Conservation (phyloP, 2,329 filamentous ascomycete species). For the Trichoderma arundinaceum region DNA sequence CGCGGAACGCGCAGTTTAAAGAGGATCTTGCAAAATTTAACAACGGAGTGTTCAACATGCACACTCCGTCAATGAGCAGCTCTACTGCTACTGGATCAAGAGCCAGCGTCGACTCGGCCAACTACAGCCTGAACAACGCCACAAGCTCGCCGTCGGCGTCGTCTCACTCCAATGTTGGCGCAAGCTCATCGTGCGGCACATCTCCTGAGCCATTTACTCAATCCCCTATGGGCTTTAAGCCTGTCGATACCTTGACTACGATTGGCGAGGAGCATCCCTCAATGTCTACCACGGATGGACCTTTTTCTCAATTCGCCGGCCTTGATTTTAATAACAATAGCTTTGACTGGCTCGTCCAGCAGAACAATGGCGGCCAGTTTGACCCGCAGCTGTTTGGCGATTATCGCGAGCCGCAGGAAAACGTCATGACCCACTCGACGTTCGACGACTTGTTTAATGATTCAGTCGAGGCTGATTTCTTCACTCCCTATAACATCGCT, state of each 20-base stretch:
- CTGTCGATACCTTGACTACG: slow-evolving; percentile 65
- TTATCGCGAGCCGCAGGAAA: slow-evolving; percentile 89
- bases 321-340: slow-evolving; percentile 56
- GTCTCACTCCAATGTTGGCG: slow-evolving; percentile 63
- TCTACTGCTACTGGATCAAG: slow-evolving; percentile 55
- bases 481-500: slow-evolving; percentile 76
- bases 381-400: slow-evolving; percentile 91
- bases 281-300: slow-evolving; percentile 45
- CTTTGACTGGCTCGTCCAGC: slow-evolving; percentile 76
- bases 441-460: slow-evolving; percentile 79
- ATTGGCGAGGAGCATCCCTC: slow-evolving; percentile 68
- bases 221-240: slow-evolving; percentile 70
- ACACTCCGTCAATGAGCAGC: slow-evolving; percentile 61
- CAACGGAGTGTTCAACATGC: slow-evolving; percentile 50
- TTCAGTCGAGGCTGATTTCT: slow-evolving; percentile 80
- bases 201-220: slow-evolving; percentile 78
- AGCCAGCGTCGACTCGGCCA: slow-evolving; percentile 57
- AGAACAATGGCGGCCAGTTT: slow-evolving; percentile 85
- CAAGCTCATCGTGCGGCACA: slow-evolving; percentile 73
- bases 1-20: slow-evolving; percentile 43
- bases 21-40: slow-evolving; percentile 62
- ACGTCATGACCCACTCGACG: slow-evolving; percentile 69
- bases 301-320: slow-evolving; percentile 43
- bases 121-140: slow-evolving; percentile 55
- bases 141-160: slow-evolving; percentile 70